These are phyloP conservation scores for Colletotrichum musae DNA, from an alignment of 2,329 filamentous ascomycete species.

Conservation along the genomic window DNA sequence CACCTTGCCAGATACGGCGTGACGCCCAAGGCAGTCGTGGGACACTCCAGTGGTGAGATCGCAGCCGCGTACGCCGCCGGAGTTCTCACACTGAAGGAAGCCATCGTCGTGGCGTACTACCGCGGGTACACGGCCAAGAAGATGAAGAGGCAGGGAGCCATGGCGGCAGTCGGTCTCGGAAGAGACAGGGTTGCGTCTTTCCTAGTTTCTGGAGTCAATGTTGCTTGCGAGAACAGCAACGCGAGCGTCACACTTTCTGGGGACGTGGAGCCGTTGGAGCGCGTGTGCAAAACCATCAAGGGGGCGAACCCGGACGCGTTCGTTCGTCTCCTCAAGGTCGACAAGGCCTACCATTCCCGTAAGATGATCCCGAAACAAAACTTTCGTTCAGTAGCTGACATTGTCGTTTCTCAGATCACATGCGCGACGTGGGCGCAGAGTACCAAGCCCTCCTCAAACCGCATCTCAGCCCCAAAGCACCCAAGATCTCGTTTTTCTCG, in stretches of 20 bases:
- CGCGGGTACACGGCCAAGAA: constrained; percentile 48
- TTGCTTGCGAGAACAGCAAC: constrained; percentile 42
- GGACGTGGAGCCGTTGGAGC: constrained; percentile 41
- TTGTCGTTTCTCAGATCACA: constrained; percentile 15
- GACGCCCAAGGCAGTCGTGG: constrained; percentile 49
- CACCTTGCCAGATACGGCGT: constrained; percentile 50
- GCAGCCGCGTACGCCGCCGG: constrained; percentile 55
- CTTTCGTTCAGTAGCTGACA: background rate
- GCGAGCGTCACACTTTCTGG: constrained; percentile 49
- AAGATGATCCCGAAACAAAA: background rate
- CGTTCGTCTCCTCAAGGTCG: constrained; percentile 18
- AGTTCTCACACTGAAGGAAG: constrained; percentile 46
- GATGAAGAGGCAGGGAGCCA: constrained; percentile 45
- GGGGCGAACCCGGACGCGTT: background rate
- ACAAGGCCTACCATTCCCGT: constrained; percentile 34
- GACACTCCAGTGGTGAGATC: constrained; percentile 59
- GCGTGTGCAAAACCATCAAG: constrained; percentile 47
- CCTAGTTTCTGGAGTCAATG: constrained; percentile 9
- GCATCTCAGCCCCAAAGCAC: background rate
- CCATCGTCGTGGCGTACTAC: constrained; percentile 53
- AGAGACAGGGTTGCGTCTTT: constrained; percentile 19
- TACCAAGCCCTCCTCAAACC: constrained; percentile 28
- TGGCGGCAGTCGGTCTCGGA: constrained; percentile 53
- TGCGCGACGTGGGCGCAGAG: constrained; percentile 26
- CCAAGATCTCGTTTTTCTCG: constrained; percentile 28